phyloP scores from a whole-genome alignment of 2,329 filamentous ascomycete genomes.

The Dactylonectria macrodidyma region DNA sequence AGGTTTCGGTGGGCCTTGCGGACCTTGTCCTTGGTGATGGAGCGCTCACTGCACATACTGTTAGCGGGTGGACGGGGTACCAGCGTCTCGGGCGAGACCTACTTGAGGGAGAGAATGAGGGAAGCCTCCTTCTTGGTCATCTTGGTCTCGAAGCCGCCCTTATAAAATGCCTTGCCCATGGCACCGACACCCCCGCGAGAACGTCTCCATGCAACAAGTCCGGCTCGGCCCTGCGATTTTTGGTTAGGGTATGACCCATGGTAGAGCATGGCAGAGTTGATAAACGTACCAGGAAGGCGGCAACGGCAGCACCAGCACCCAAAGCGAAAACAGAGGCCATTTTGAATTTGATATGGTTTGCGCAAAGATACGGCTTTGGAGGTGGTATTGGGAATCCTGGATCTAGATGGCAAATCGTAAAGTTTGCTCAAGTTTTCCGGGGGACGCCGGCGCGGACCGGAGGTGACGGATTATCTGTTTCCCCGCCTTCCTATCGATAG shows the following conservation, averaged over 20 bases:
- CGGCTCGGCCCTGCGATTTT: slow-evolving; percentile 83
- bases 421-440: slow-evolving; percentile 46
- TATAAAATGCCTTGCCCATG: slow-evolving; percentile 94
- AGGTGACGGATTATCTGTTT: slow-evolving; percentile 38
- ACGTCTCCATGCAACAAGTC: slow-evolving; percentile 88
- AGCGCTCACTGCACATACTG: slow-evolving; percentile 77
- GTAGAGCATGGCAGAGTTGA: neutral
- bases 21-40: slow-evolving; percentile 91
- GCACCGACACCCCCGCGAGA: slow-evolving; percentile 84
- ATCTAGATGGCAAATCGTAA: slow-evolving; percentile 37
- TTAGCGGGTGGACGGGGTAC: slow-evolving; percentile 19
- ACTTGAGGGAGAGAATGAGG: slow-evolving; percentile 93
- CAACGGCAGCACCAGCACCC: slow-evolving; percentile 65
- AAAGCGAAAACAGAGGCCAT: slow-evolving; percentile 63
- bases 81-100: slow-evolving; percentile 47
- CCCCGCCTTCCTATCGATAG: slow-evolving; percentile 47
- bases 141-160: slow-evolving; percentile 96
- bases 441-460: slow-evolving; percentile 45
- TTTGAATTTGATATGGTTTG: slow-evolving; percentile 21
- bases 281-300: slow-evolving; percentile 64
- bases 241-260: slow-evolving; percentile 25
- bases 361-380: slow-evolving; percentile 25
- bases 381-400: slow-evolving; percentile 33
- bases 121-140: slow-evolving; percentile 95
- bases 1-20: slow-evolving; percentile 95